phyloP scores from a whole-genome alignment of 176 grass and related monocot species.

The Ampelocalamus luodianensis region DNA sequence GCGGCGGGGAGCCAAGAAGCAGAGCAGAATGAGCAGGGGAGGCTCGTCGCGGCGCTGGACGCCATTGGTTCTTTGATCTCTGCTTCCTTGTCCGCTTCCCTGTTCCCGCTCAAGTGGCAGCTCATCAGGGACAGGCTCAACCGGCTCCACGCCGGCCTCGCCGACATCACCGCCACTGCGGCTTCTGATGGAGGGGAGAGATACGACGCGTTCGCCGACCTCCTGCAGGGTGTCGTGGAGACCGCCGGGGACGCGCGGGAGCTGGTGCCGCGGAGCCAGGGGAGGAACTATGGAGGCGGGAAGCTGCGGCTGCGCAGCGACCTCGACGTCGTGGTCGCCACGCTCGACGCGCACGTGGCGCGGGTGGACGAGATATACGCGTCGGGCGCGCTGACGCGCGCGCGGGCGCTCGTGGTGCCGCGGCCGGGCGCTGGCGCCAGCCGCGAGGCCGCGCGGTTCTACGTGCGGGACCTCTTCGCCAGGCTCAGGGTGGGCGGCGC shows the following conservation, averaged over 20 bases:
- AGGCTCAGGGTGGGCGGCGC: constrained; percentile 57
- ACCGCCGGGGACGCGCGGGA: constrained; percentile 28
- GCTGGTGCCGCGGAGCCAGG: constrained; percentile 63
- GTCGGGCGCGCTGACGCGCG: constrained; percentile 54
- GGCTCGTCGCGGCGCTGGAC: constrained; percentile 35
- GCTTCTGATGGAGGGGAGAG: not conserved
- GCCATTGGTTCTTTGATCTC: constrained; percentile 47
- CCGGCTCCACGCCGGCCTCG: constrained; percentile 63
- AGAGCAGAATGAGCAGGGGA: constrained; percentile 49
- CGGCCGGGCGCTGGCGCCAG: constrained; percentile 54
- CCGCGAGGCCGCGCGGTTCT: constrained; percentile 85
- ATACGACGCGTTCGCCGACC: constrained; percentile 33
- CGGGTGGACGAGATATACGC: constrained; percentile 60
- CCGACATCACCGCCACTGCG: constrained; percentile 37
- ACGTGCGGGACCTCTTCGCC: constrained; percentile 77
- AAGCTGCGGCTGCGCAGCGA: constrained; percentile 90
- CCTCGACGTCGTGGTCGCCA: constrained; percentile 61
- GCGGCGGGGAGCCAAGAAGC: not conserved
- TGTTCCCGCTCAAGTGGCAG: constrained; percentile 88
- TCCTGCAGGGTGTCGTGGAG: constrained; percentile 49
- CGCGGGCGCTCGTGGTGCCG: constrained; percentile 65
- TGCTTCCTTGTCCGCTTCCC: constrained; percentile 52
- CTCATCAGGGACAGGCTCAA: constrained; percentile 65
- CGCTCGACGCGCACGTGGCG: constrained; percentile 58
- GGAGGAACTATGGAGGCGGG: constrained; percentile 64